These are phyloP conservation scores for Ophiostoma australiae DNA, from an alignment of 2,329 filamentous ascomycete species.

Conservation along the genomic window DNA sequence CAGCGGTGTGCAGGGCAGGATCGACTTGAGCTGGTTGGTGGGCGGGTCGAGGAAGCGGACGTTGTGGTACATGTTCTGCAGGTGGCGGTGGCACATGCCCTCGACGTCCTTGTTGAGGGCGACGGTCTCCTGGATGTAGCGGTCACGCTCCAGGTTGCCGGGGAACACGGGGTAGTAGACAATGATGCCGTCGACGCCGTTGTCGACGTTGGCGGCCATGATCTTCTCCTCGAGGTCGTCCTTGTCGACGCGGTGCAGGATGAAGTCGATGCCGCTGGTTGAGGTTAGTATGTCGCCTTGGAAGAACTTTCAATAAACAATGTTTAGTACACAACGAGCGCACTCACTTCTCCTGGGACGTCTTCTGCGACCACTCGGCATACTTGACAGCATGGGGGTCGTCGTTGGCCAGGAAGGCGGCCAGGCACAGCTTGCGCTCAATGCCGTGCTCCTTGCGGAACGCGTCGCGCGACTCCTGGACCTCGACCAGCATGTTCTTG, in stretches of 20 bases:
- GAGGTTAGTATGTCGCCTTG: neutral
- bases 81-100: constrained; percentile 85
- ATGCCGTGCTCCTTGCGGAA: constrained; percentile 52
- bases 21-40: constrained; percentile 74
- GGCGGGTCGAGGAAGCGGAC: constrained; percentile 84
- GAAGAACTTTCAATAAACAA: too few species aligned
- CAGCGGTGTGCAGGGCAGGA: constrained; percentile 91
- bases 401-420: constrained; percentile 86
- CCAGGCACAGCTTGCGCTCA: constrained; percentile 62
- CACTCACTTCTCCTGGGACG: constrained; percentile 87
- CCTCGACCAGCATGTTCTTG: constrained; percentile 72
- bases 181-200: constrained; percentile 78
- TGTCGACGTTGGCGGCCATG: constrained; percentile 75
- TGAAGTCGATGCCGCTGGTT: constrained; percentile 78
- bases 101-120: constrained; percentile 90
- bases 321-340: too few species aligned
- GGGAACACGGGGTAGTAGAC: constrained; percentile 97
- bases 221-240: constrained; percentile 88
- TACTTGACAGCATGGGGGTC: constrained; percentile 91
- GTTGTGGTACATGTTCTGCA: constrained; percentile 99
- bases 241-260: constrained; percentile 76
- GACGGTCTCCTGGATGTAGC: constrained; percentile 93
- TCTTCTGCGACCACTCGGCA: constrained; percentile 96
- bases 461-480: constrained; percentile 67
- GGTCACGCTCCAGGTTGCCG: constrained; percentile 74